These are phyloP conservation scores for Sphaerobolus stellatus DNA, from an alignment of 1,284 basidiomycete genomes.

Conservation along the genomic window DNA sequence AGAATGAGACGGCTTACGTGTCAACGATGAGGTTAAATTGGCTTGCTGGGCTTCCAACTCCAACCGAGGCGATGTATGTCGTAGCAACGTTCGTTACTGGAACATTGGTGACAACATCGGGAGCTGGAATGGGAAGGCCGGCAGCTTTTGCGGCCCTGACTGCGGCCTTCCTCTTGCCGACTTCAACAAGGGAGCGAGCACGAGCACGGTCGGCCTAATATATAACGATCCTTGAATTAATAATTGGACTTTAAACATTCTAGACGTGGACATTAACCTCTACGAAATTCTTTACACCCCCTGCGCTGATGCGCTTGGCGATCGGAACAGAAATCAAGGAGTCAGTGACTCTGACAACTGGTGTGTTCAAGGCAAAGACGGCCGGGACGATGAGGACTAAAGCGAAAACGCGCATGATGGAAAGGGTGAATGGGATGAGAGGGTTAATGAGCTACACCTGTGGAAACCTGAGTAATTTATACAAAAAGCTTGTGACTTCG, in stretches of 20 bases:
- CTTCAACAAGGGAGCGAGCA: neutral
- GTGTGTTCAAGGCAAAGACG: neutral
- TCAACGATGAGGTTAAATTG: neutral
- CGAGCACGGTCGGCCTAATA: neutral
- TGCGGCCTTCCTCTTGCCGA: constrained; percentile 2
- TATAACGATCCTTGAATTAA: neutral
- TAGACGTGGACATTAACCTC: neutral
- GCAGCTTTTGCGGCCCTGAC: constrained; percentile 1
- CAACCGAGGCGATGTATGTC: neutral
- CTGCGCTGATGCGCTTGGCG: neutral
- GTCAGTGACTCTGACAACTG: neutral
- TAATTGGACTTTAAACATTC: neutral
- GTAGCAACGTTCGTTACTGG: neutral
- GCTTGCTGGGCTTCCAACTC: neutral
- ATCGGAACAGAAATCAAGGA: neutral
- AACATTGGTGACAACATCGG: constrained; percentile 3
- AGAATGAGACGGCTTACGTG: neutral
- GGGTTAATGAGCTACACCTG: no score
- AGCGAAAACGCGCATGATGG: constrained; percentile 1
- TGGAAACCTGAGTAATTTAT: no score
- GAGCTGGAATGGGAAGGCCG: neutral
- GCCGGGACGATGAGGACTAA: neutral
- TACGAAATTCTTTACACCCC: neutral
- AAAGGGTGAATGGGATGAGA: no score
- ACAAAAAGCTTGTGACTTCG: no score